Conservation (phyloP, 1,284 basidiomycete species). For the Trametes versicolor region DNA sequence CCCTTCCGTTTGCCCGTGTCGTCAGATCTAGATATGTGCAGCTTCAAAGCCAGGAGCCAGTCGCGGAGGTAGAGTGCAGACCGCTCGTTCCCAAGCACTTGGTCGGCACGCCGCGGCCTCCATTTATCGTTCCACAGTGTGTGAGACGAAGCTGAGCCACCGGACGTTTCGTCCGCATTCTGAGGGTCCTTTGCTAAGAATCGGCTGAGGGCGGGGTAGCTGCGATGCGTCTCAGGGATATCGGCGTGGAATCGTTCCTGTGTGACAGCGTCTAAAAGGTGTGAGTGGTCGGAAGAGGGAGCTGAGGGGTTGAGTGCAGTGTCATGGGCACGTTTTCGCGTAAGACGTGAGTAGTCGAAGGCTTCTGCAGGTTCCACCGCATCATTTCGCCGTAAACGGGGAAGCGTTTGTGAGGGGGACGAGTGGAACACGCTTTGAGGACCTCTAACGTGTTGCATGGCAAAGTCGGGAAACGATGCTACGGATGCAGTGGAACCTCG, state of each 20-base stretch:
- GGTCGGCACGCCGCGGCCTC: conserved; percentile 74
- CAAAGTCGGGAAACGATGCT: conserved; percentile 59
- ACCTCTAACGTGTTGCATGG: conserved; percentile 72
- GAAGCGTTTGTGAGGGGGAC: conserved; percentile 26
- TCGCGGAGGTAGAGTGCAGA: conserved; percentile 81
- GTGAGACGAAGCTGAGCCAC: conserved; percentile 4
- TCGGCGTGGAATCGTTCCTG: conserved; percentile 4
- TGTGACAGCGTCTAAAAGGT: neutral
- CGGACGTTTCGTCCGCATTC: neutral
- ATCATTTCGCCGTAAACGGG: conserved; percentile 27
- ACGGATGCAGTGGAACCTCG: conserved; percentile 9
- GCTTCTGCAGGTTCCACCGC: neutral
- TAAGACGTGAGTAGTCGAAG: conserved; percentile 13
- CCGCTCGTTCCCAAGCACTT: conserved; percentile 86
- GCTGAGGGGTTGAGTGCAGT: neutral
- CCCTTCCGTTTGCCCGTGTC: conserved; percentile 36
- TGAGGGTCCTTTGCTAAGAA: conserved; percentile 41
- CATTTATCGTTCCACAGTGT: conserved; percentile 78
- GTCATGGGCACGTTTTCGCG: neutral
- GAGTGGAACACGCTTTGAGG: conserved; percentile 50
- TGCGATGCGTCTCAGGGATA: conserved; percentile 36
- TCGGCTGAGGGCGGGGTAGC: conserved; percentile 65
- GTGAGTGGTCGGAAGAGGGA: neutral
- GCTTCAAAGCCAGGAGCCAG: conserved; percentile 80
- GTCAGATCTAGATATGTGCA: conserved; percentile 53